Conservation (phyloP, 1,139 yeast species). For the Scheffersomyces insectosa region DNA sequence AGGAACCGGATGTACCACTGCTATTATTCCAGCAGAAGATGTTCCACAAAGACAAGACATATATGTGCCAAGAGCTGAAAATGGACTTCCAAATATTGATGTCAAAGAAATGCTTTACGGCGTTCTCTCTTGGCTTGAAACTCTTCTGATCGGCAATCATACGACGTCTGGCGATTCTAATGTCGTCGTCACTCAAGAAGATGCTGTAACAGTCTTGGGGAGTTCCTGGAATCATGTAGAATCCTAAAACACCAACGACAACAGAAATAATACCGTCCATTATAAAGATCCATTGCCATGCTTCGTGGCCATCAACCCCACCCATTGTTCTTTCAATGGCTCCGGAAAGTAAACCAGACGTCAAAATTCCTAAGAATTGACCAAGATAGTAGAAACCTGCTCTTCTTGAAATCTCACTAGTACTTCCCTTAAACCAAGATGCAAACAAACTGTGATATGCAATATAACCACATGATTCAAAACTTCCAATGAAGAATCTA, state of each 20-base stretch:
- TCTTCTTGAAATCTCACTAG: slow-evolving; percentile 59
- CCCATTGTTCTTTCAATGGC: slow-evolving; percentile 49
- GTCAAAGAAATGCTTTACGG: slow-evolving; percentile 23
- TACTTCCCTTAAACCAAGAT: slow-evolving; percentile 53
- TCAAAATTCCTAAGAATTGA: slow-evolving; percentile 58
- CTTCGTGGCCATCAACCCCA: slow-evolving; percentile 49
- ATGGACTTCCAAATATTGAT: slow-evolving; percentile 21
- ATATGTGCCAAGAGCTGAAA: slow-evolving; percentile 27
- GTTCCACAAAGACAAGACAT: slow-evolving; percentile 20
- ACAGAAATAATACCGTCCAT: slow-evolving; percentile 63
- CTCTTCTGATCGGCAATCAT: slow-evolving; percentile 43
- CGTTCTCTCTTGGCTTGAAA: slow-evolving; percentile 24
- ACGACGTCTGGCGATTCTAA: slow-evolving; percentile 57
- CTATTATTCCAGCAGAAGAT: slow-evolving; percentile 32
- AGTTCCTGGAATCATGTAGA: slow-evolving; percentile 65
- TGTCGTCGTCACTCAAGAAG: slow-evolving; percentile 61
- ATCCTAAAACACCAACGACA: slow-evolving; percentile 61
- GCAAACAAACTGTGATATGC: slow-evolving; percentile 64
- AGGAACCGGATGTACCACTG: slow-evolving; percentile 47
- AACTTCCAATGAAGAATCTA: slow-evolving; percentile 61
- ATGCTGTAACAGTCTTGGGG: slow-evolving; percentile 58
- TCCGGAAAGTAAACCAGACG: slow-evolving; percentile 64
- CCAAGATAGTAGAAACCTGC: slow-evolving; percentile 63
- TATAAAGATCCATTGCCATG: slow-evolving; percentile 76
- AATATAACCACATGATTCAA: slow-evolving; percentile 62